phyloP scores from a whole-genome alignment of 371 early-diverging fungal species.

The Mortierella sp. region DNA sequence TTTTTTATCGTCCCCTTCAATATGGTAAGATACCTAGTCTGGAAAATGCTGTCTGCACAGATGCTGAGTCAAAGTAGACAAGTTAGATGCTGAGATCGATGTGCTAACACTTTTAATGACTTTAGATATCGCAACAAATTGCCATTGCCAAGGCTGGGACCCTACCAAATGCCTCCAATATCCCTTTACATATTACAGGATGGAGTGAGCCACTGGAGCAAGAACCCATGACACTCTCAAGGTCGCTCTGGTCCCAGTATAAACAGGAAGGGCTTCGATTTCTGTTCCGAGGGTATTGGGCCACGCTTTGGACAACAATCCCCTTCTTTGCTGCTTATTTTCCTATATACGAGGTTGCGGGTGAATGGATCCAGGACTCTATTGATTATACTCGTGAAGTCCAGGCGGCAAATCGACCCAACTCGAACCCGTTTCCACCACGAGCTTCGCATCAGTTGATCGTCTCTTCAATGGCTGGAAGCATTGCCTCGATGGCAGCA shows the following conservation, averaged over 20 bases:
- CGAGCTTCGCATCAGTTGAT: slow-evolving; percentile 27
- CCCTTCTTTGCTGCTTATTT: slow-evolving; percentile 51
- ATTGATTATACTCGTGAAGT: slow-evolving; percentile 38
- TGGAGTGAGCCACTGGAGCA: slow-evolving; percentile 20
- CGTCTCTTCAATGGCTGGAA: slow-evolving; percentile 38
- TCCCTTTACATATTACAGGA: slow-evolving; percentile 32
- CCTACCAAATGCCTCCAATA: slow-evolving; percentile 28
- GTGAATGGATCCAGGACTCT: slow-evolving; percentile 24
- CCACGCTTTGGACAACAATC: slow-evolving; percentile 30
- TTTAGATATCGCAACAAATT: slow-evolving; percentile 38
- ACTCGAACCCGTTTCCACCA: slow-evolving; percentile 32
- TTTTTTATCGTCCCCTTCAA: slow-evolving; percentile 49
- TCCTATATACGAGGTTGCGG: slow-evolving; percentile 39
- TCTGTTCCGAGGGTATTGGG: slow-evolving; percentile 44
- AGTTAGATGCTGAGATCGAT: neutral
- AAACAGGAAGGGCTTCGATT: slow-evolving; percentile 44
- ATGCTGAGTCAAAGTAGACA: neutral
- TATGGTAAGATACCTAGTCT: slow-evolving; percentile 17
- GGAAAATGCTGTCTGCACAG: neutral
- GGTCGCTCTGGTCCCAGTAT: slow-evolving; percentile 32
- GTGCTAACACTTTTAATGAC: neutral
- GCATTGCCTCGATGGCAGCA: slow-evolving; percentile 37
- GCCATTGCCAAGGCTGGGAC: slow-evolving; percentile 42
- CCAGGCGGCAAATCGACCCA: slow-evolving; percentile 17
- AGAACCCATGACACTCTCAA: slow-evolving; percentile 24